Conservation (phyloP, 2,329 filamentous ascomycete species). For the Dactylellina leptospora region DNA sequence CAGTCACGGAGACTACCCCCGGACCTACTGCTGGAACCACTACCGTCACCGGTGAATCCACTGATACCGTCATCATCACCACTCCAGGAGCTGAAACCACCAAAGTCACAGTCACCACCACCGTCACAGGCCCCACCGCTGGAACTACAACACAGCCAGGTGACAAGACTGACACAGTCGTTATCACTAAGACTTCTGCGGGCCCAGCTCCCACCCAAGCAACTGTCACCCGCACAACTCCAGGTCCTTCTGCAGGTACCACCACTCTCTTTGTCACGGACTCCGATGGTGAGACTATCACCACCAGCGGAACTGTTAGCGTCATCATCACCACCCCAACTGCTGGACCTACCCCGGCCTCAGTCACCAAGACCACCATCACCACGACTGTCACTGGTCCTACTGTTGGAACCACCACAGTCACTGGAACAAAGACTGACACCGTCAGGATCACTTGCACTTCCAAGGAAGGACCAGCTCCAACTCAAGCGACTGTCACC, state of each 20-base stretch:
- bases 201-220: not conserved
- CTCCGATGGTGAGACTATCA: not conserved
- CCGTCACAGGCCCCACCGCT: not conserved
- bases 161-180: not conserved
- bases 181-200: constrained; percentile 1
- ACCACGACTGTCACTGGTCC: not conserved
- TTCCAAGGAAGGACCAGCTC: not conserved
- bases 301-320: not conserved
- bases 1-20: not conserved
- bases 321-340: not conserved
- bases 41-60: not conserved
- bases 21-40: not conserved
- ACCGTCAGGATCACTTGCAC: not conserved
- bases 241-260: not conserved
- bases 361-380: not conserved
- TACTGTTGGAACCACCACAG: not conserved
- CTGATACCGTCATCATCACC: constrained; percentile 1
- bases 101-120: not conserved
- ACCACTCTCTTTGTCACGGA: not conserved
- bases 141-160: not conserved
- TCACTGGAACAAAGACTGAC: not conserved
- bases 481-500: not conserved
- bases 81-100: not conserved
- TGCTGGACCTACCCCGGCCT: not conserved
- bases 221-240: not conserved